Evolutionary conservation across 495 filamentous ascomycete species (phyloP), one percentile per base, ranked within the genome.

Genomic region (Xylaria flabelliformis): DNA sequence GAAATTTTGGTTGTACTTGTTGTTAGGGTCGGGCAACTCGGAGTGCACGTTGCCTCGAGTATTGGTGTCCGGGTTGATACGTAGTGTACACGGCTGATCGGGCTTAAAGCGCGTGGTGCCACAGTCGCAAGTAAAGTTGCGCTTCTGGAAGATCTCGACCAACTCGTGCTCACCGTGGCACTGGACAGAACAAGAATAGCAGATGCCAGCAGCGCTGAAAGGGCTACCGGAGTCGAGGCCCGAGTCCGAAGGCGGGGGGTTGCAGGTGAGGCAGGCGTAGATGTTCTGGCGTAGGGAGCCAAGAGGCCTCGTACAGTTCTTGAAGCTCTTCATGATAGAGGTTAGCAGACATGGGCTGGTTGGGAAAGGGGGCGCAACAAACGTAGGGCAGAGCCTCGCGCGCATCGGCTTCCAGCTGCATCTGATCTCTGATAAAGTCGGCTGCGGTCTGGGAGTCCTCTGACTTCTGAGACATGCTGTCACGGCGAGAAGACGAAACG

Each of bases 81-180:
- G 91, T 46, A 99, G 82, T 1, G 85, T 90, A 78, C 97, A 99
- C 36, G 91, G 90, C 72, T 84, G 88, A 0, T 88, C 86, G 0
- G 87, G 77, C 1, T 92, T 89, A 42, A 97, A 80, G 41, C 95
- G 90, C 41, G 91, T 92, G 0, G 95, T 98, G 15, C 97, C 97
- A 77, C 97, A 99, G 79, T 99, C 97, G 82, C 97, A 99, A 36
- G 93, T 93, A 78, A 98, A 97, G 80, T 97, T 90, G 72, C 97
- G 90, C 83, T 97, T 97, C 79, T 88, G 90, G 86, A 99, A 99
- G 21, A 99, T 92, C 82, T 99, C 97, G 36, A 98, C 97, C 29
- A 99, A 87, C 4, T 88, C 92, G 77, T 98, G 97, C 78, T 98
- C 94, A 66, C 96, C 94, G 75, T 99, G 96, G 80, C 96, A 99